A percentile compares a stretch with the other conserved stretches of the same genome.
phyloP scores from a whole-genome alignment of 2,329 filamentous ascomycete genomes.

The Dactylellina cionopaga region DNA sequence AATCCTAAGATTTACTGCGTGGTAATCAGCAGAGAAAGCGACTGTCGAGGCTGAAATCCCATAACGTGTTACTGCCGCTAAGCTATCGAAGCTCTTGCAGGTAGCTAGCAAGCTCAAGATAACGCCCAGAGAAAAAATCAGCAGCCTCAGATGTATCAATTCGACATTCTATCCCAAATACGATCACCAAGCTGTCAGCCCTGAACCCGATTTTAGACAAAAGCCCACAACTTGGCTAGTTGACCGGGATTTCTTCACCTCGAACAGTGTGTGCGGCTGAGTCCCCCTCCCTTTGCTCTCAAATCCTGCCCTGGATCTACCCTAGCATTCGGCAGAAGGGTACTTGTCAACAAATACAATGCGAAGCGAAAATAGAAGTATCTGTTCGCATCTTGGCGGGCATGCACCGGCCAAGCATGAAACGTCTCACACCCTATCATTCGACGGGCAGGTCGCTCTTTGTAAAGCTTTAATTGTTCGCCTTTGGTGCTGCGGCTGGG shows the following conservation, averaged over 20 bases:
- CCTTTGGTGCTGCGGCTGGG: slow-evolving; percentile 41
- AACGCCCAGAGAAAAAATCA: slow-evolving; percentile 17
- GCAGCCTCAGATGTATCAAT: slow-evolving; percentile 4
- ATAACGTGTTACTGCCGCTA: no score
- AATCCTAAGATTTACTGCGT: background rate
- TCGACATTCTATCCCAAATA: slow-evolving; percentile 22
- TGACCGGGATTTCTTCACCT: slow-evolving; percentile 11
- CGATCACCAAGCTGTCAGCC: slow-evolving; percentile 19
- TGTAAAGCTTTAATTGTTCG: no score
- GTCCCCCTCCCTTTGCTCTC: background rate
- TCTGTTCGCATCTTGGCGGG: background rate
- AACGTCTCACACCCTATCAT: slow-evolving; percentile 38
- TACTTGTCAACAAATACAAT: background rate
- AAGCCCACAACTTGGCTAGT: background rate
- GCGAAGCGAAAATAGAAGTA: background rate
- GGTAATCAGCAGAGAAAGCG: background rate
- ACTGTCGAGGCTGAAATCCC: slow-evolving; percentile 8
- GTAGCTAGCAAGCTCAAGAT: background rate
- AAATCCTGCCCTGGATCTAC: background rate
- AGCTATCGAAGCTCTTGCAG: no score
- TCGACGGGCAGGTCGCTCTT: background rate
- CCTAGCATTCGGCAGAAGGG: background rate
- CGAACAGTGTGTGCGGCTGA: slow-evolving; percentile 28
- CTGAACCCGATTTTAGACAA: slow-evolving; percentile 18
- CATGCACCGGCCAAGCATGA: slow-evolving; percentile 15